Conservation (phyloP, 345 rosid genomes). For the Brassica juncea region DNA sequence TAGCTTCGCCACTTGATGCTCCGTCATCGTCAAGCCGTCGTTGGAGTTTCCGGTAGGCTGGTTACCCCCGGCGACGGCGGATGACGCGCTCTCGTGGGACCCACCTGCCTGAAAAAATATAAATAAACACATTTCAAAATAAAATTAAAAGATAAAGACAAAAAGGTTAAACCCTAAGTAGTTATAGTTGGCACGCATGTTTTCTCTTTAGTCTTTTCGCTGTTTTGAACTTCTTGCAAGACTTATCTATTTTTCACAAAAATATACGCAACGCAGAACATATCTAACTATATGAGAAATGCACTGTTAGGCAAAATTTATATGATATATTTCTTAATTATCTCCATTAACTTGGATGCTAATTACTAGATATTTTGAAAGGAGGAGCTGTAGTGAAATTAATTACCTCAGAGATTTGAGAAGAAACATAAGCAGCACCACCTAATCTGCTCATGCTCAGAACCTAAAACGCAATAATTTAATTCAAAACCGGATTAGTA, state of each 20-base stretch:
- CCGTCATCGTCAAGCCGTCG: conserved; percentile 48
- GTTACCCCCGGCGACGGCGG: conserved; percentile 30
- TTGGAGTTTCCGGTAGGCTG: conserved; percentile 33
- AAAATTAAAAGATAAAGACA: background rate
- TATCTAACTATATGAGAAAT: background rate
- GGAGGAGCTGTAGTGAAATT: background rate
- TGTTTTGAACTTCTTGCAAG: background rate
- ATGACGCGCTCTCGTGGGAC: conserved; percentile 27
- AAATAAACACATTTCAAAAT: background rate
- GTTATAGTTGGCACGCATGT: conserved; percentile 72
- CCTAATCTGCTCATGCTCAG: conserved; percentile 97
- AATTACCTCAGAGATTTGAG: conserved; percentile 81
- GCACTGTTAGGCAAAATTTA: background rate
- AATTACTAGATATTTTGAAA: background rate
- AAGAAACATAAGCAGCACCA: conserved; percentile 85
- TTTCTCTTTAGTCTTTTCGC: conserved; percentile 36
- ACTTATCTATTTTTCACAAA: background rate
- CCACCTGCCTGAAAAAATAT: conserved; percentile 37
- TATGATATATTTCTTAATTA: background rate
- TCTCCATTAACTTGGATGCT: background rate
- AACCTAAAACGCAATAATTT: conserved; percentile 51
- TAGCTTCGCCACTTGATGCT: conserved; percentile 86
- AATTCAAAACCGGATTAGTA: background rate
- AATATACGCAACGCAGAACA: background rate
- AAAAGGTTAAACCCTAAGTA: conserved; percentile 33